Evolutionary conservation across 768 basidiomycete genomes (phyloP).

Genomic region (Leccinum subgranulosum): DNA sequence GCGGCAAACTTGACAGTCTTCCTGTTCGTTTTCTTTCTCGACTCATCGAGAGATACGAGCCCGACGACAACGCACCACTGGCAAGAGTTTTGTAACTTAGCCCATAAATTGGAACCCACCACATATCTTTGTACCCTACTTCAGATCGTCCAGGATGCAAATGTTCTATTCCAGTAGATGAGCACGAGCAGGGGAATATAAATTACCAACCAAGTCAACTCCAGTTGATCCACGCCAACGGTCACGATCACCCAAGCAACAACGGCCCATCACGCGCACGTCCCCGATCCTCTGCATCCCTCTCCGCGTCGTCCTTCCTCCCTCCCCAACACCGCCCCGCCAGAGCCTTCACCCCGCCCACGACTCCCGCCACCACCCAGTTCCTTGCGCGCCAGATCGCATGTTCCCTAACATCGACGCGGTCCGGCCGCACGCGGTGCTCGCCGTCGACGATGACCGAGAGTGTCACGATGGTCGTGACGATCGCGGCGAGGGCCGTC

Average conservation of each 20-base stretch:
- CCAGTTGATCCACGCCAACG: not conserved
- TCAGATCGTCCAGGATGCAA: not conserved
- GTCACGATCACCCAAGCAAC: slow-evolving; percentile 15
- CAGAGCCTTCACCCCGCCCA: slow-evolving; percentile 4
- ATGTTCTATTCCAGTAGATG: not conserved
- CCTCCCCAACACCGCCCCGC: slow-evolving; percentile 11
- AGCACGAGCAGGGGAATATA: slow-evolving; percentile 1
- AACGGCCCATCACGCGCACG: not conserved
- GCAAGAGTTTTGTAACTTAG: not conserved
- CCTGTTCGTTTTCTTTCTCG: too few species aligned
- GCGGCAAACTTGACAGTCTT: too few species aligned
- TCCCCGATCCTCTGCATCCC: not conserved
- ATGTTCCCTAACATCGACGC: slow-evolving; percentile 44
- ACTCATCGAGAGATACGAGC: too few species aligned
- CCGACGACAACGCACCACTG: too few species aligned
- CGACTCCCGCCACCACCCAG: slow-evolving; percentile 23
- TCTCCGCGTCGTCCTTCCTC: not conserved
- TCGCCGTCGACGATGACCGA: slow-evolving; percentile 63
- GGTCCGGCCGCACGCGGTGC: slow-evolving; percentile 60
- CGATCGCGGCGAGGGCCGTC: slow-evolving; percentile 67
- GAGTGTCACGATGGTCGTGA: slow-evolving; percentile 59
- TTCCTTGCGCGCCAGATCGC: slow-evolving; percentile 35
- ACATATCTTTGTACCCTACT: not conserved
- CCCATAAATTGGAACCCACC: not conserved
- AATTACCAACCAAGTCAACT: not conserved